Base-by-base conservation (phyloP, 306 rosid genomes). In the Glycine tomentella region DNA sequence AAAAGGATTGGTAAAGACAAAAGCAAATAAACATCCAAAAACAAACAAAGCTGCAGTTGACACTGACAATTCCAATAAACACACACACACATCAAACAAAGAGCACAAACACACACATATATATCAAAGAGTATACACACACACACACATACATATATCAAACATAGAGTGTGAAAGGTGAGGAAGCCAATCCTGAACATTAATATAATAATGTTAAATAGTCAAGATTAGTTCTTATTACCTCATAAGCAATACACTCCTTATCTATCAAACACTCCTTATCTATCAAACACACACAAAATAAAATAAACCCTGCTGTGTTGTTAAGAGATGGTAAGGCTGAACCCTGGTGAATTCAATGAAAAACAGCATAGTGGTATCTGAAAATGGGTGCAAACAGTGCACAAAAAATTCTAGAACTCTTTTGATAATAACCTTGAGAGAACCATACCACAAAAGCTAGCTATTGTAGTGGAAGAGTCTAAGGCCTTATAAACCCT, bases 401-500 rank as follows among this genome's bases (percentile, higher is more conserved):
- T 17, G 0, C 69, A 53, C 31, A 76, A 51, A 69, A 77, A 78
- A 64, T 48, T 25, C 49, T 12, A 50, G 36, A 64, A 56, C 42
- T n/a, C 16, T 55, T n/a, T n/a, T n/a, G n/a, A n/a, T n/a, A n/a
- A n/a, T n/a, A n/a, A n/a, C n/a, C n/a, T n/a, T n/a, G n/a, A n/a
- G n/a, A n/a, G n/a, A n/a, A n/a, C n/a, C n/a, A n/a, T n/a, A n/a
- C n/a, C n/a, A n/a, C n/a, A n/a, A n/a, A n/a, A n/a, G n/a, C n/a
- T n/a, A n/a, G n/a, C n/a, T n/a, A n/a, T n/a, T n/a, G n/a, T n/a
- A n/a, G n/a, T n/a, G n/a, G n/a, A n/a, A n/a, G n/a, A n/a, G n/a
- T n/a, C n/a, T n/a, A n/a, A n/a, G n/a, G n/a, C n/a, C n/a, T n/a
- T n/a, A n/a, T n/a, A n/a, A n/a, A n/a, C n/a, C n/a, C n/a, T n/a